Conservation (phyloP, 2,329 filamentous ascomycete genomes). For the Aspergillus amoenus region DNA sequence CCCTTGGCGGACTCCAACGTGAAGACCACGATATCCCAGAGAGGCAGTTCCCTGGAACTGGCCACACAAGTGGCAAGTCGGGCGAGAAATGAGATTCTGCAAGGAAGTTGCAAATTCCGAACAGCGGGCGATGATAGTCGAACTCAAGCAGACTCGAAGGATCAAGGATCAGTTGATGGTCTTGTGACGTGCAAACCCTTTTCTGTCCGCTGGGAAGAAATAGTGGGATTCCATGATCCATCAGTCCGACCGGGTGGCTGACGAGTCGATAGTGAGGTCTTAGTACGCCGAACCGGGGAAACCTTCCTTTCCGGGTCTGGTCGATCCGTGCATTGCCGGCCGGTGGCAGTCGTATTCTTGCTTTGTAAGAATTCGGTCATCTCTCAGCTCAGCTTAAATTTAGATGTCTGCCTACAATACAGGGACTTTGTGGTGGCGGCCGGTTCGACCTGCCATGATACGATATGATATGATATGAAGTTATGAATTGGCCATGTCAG, state of each 20-base stretch:
- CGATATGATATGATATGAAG: not conserved
- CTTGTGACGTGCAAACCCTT: constrained; percentile 1
- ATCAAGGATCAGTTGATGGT: constrained; percentile 7
- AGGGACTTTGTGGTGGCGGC: no score
- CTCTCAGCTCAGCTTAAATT: not conserved
- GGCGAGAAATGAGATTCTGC: constrained; percentile 13
- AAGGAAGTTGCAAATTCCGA: not conserved
- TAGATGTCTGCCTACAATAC: no score
- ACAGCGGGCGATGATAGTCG: not conserved
- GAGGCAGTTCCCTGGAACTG: constrained; percentile 11
- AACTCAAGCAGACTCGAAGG: not conserved
- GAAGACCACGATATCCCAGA: not conserved
- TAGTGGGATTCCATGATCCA: not conserved
- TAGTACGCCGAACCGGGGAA: not conserved
- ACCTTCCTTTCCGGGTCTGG: constrained; percentile 6
- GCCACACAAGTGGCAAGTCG: constrained; percentile 16
- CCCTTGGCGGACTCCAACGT: not conserved
- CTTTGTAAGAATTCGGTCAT: not conserved
- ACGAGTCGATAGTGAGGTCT: not conserved
- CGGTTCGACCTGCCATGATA: not conserved
- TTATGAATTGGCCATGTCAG: not conserved
- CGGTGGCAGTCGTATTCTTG: not conserved
- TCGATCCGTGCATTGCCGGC: constrained; percentile 3
- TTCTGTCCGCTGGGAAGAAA: not conserved
- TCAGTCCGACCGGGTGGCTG: constrained; percentile 5